Evolutionary conservation across 2,329 filamentous ascomycete species (phyloP).

Genomic region (Pseudogymnoascus sp.): DNA sequence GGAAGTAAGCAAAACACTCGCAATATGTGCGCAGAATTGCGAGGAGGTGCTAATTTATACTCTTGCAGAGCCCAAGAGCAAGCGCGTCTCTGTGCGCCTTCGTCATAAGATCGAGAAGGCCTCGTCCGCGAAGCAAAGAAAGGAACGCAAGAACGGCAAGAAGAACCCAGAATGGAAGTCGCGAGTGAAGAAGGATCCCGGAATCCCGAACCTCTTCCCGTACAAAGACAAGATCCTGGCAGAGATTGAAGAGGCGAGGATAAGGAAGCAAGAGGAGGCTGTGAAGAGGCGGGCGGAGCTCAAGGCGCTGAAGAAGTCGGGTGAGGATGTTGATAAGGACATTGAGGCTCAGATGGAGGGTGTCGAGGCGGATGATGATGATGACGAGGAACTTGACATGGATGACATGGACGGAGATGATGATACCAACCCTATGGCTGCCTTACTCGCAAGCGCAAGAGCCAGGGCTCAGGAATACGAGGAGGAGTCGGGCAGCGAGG

Average conservation of each 20-base stretch:
- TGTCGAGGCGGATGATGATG: constrained; percentile 38
- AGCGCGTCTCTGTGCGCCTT: constrained; percentile 80
- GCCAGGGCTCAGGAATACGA: constrained; percentile 71
- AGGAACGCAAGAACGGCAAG: constrained; percentile 80
- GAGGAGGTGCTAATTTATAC: not conserved
- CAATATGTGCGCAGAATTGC: not conserved
- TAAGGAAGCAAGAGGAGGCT: constrained; percentile 72
- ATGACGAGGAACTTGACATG: constrained; percentile 40
- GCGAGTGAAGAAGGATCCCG: constrained; percentile 93
- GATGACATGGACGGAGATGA: constrained; percentile 49
- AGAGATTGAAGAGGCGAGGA: constrained; percentile 84
- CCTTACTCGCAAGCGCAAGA: constrained; percentile 75
- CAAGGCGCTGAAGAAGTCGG: constrained; percentile 50
- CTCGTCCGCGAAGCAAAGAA: constrained; percentile 81
- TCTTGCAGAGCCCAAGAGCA: constrained; percentile 77
- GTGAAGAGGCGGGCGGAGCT: constrained; percentile 62
- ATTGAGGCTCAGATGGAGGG: constrained; percentile 37
- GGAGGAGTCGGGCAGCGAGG: constrained; percentile 37
- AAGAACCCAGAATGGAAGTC: constrained; percentile 97
- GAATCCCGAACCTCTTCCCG: constrained; percentile 93
- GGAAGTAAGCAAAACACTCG: constrained; percentile 23
- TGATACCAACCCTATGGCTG: constrained; percentile 78
- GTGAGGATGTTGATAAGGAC: constrained; percentile 34
- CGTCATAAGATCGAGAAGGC: constrained; percentile 95
- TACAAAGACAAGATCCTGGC: constrained; percentile 94